Evolutionary conservation across 176 grass and related monocot species (phyloP).

Genomic region (Tillandsia leiboldiana): DNA sequence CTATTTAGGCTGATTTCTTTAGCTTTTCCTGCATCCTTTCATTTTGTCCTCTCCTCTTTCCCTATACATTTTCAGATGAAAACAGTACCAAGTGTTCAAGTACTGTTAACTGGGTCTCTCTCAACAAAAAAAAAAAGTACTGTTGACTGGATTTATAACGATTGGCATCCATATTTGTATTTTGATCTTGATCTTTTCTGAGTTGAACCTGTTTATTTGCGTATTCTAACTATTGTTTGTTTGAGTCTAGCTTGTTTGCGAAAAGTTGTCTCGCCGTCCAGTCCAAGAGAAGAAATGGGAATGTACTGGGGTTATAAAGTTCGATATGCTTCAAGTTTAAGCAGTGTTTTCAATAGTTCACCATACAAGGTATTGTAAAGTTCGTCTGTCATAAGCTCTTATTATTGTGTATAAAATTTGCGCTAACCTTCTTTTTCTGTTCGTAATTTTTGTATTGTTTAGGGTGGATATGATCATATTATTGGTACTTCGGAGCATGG

Average conservation of each 20-base stretch:
- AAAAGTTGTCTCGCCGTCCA: slow-evolving; percentile 48
- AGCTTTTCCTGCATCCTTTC: too few relatives aligned
- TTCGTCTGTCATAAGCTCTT: neutral
- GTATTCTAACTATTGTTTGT: neutral
- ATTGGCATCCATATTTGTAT: too few relatives aligned
- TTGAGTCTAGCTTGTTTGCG: slow-evolving; percentile 42
- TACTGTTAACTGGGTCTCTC: too few relatives aligned
- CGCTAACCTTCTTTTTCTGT: neutral
- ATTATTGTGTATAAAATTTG: slow-evolving; percentile 6
- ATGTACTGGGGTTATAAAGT: slow-evolving; percentile 94
- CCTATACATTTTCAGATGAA: too few relatives aligned
- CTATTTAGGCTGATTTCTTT: too few relatives aligned
- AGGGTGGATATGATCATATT: slow-evolving; percentile 90
- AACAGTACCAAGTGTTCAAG: too few relatives aligned
- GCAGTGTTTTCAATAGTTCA: slow-evolving; percentile 48
- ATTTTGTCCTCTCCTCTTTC: too few relatives aligned
- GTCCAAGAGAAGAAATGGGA: slow-evolving; percentile 50
- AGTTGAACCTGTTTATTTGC: neutral
- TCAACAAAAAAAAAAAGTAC: too few relatives aligned
- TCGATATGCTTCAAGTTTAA: slow-evolving; percentile 82
- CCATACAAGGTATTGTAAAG: slow-evolving; percentile 47
- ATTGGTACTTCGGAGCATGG: slow-evolving; percentile 99
- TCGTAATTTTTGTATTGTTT: slow-evolving; percentile 25
- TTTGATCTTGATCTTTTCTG: too few relatives aligned
- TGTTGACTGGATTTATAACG: too few relatives aligned